A percentile compares a stretch with the other conserved stretches of the same genome.
These are phyloP conservation scores for Allantophomopsis lycopodina DNA, from an alignment of 2,329 filamentous ascomycete species.

Conservation along the genomic window DNA sequence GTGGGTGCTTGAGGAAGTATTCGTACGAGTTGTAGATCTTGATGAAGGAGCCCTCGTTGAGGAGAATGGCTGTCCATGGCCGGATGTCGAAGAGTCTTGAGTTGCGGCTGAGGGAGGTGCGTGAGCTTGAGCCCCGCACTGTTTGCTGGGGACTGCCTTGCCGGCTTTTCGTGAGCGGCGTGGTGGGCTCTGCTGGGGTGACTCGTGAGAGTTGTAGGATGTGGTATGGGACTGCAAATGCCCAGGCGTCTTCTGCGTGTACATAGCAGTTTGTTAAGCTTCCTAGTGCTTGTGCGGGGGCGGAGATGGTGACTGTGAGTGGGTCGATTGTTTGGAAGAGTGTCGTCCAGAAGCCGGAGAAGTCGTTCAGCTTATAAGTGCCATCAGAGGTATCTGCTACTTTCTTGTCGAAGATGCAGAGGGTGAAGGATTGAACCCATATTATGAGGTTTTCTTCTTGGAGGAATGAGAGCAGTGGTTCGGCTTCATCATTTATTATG, in stretches of 20 bases:
- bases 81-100: slow-evolving; percentile 10
- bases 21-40: slow-evolving; percentile 58
- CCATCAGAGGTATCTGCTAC: slow-evolving; percentile 6
- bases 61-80: slow-evolving; percentile 48
- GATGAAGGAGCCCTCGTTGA: slow-evolving; percentile 69
- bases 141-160: not conserved
- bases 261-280: slow-evolving; percentile 42
- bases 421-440: slow-evolving; percentile 31
- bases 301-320: slow-evolving; percentile 38
- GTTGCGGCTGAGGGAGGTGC: not conserved
- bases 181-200: not conserved
- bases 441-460: slow-evolving; percentile 15
- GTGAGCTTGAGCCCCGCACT: not conserved
- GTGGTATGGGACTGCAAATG: slow-evolving; percentile 49
- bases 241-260: slow-evolving; percentile 44
- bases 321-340: slow-evolving; percentile 40
- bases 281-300: slow-evolving; percentile 48
- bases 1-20: slow-evolving; percentile 49
- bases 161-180: not conserved
- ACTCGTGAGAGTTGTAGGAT: slow-evolving; percentile 32
- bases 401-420: slow-evolving; percentile 20
- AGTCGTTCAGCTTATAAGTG: slow-evolving; percentile 1
- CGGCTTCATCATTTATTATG: slow-evolving; percentile 7
- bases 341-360: slow-evolving; percentile 33
- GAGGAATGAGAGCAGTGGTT: slow-evolving; percentile 22